These are phyloP conservation scores for Peterozyma toletana DNA, from an alignment of 805 yeast genomes.

Conservation along the genomic window DNA sequence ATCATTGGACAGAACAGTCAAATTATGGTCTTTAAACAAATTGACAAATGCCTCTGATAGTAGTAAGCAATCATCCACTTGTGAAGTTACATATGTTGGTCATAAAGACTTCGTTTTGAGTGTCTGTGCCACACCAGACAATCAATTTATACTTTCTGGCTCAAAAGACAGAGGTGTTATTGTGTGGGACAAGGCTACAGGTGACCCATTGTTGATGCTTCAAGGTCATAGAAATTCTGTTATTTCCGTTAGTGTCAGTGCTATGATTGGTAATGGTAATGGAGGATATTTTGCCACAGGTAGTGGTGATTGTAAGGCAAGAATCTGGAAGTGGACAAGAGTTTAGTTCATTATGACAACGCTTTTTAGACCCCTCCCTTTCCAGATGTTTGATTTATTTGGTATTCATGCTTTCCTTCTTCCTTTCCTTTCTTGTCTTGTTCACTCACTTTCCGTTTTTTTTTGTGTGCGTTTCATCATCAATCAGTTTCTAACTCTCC, in stretches of 20 bases:
- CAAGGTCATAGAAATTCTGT: conserved; percentile 97
- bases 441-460: no score
- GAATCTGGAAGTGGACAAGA: conserved; percentile 79
- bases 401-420: no score
- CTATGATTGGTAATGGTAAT: conserved; percentile 48
- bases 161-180: conserved; percentile 96
- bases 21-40: conserved; percentile 86
- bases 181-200: conserved; percentile 90
- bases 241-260: conserved; percentile 87
- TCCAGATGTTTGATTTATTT: no score
- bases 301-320: conserved; percentile 94
- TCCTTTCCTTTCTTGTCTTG: no score
- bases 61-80: conserved; percentile 41
- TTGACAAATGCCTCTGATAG: conserved; percentile 25
- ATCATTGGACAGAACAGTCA: conserved; percentile 91
- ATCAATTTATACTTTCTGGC: conserved; percentile 85
- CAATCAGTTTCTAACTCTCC: no score
- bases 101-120: conserved; percentile 94
- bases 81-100: conserved; percentile 91
- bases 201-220: conserved; percentile 89
- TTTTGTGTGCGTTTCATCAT: no score
- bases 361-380: no score
- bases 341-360: background rate
- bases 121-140: conserved; percentile 91
- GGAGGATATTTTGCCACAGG: conserved; percentile 94